Evolutionary conservation across 441 rosid species (phyloP), one percentile per base, ranked within the genome.

Genomic region (Croton laevigatus): DNA sequence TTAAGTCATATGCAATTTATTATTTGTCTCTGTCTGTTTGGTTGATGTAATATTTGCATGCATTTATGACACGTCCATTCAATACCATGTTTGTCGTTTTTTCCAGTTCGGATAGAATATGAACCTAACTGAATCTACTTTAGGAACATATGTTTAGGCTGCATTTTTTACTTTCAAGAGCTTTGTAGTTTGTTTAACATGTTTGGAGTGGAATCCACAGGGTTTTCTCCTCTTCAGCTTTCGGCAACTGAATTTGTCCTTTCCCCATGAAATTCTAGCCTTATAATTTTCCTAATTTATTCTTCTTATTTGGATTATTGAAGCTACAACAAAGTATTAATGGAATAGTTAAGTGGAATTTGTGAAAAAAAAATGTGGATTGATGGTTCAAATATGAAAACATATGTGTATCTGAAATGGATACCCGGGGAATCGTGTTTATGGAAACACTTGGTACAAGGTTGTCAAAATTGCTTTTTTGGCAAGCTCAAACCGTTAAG

Each of bases 1-100:
- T 7, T 45, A 23, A 70, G 65, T 66, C 37, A 59, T 71, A 65
- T 38, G 58, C 7, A 14, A 58, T 45, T 69, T 77, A 42, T 19
- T 27, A 2, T 20, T 63, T 46, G 8, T 17, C 6, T 16, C 3
- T 63, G 45, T 57, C 49, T 49, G 65, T 27, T 2, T 2, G 3
- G 8, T 16, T 48, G 44, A 32, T 34, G 40, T 34, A 9, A 0
- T 34, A 2, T 51, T 52, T 8, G 22, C 11, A 12, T 46, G 3
- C 53, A 45, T 54, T 54, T 54, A 23, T 22, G 22, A 46, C 7
- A 27, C 16, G 53, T 8, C 38, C 27, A 8, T 27, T 34, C 44
- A 27, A 49, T 32, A 27, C 27, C 17, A 64, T 32, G 12, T 10
- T 27, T 27, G 32, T 27, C 32, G 32, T 27, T 27, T 27, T 9